phyloP scores from a whole-genome alignment of 306 rosid species.

The Geum urbanum region DNA sequence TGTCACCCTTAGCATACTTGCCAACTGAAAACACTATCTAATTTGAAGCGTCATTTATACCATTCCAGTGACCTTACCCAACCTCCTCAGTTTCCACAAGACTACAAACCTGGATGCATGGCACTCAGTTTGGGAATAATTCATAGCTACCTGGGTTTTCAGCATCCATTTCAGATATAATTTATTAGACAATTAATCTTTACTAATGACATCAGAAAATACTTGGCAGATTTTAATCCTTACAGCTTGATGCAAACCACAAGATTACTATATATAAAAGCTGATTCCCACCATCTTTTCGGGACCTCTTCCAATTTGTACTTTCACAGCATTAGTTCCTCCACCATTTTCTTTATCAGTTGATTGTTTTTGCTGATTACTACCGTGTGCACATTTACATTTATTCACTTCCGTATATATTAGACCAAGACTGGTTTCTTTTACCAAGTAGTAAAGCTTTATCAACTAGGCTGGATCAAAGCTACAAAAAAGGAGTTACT shows the following conservation, averaged over 20 bases:
- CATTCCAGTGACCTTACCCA: not conserved
- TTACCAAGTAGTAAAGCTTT: not conserved
- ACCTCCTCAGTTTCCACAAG: not conserved
- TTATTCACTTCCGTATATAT: not conserved
- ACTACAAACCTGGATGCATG: not conserved
- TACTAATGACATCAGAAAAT: not conserved
- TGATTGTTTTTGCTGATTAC: not conserved
- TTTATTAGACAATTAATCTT: not conserved
- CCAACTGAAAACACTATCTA: not conserved
- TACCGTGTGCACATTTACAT: not conserved
- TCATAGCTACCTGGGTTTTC: not conserved
- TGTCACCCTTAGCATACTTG: not conserved
- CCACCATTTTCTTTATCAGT: not conserved
- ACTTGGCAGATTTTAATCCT: not conserved
- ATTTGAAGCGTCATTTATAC: not conserved
- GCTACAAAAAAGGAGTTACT: not conserved
- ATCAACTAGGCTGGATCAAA: not conserved
- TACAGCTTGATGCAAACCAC: not conserved
- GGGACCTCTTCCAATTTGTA: not conserved
- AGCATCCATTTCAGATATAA: not conserved
- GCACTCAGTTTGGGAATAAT: not conserved
- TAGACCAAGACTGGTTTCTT: not conserved
- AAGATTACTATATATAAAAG: not conserved
- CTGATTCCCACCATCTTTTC: not conserved
- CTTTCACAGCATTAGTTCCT: not conserved